phyloP scores from a whole-genome alignment of 2,329 filamentous ascomycete species.

The Fusarium oxysporum region DNA sequence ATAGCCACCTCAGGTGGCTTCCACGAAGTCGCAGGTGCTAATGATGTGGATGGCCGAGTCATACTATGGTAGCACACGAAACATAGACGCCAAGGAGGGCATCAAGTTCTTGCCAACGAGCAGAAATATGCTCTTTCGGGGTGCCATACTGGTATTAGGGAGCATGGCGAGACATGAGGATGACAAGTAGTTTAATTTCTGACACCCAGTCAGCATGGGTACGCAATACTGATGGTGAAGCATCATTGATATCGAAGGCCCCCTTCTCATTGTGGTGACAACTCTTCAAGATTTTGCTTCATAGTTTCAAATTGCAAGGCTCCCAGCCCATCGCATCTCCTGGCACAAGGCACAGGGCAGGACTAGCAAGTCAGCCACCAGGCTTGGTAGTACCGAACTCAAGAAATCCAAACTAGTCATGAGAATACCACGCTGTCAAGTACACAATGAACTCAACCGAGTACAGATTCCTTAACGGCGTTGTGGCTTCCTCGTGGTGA shows the following conservation, averaged over 20 bases:
- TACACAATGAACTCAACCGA: not conserved
- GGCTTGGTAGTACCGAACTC: not conserved
- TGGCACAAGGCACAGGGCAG: conserved; percentile 31
- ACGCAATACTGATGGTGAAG: not conserved
- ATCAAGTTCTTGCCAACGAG: not conserved
- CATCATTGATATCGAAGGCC: not conserved
- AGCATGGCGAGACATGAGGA: not conserved
- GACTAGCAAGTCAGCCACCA: conserved; percentile 14
- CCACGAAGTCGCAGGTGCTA: not conserved
- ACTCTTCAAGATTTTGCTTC: conserved; percentile 8
- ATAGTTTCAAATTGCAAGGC: conserved; percentile 2
- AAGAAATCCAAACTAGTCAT: not conserved
- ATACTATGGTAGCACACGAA: not conserved
- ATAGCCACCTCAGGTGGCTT: not conserved
- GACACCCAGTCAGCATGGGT: not conserved
- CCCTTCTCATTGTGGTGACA: not conserved
- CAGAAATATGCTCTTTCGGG: not conserved
- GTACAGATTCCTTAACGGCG: not conserved
- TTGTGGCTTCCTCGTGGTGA: conserved; percentile 17
- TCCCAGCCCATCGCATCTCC: conserved; percentile 6
- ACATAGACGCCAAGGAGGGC: not conserved
- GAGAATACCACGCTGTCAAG: conserved; percentile 13
- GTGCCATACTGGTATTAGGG: not conserved
- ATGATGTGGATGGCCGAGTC: not conserved
- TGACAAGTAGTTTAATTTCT: not conserved